A percentile compares a stretch with the other conserved stretches of the same genome.
phyloP scores from a whole-genome alignment of 495 filamentous ascomycete genomes.

The Tuber aestivum region DNA sequence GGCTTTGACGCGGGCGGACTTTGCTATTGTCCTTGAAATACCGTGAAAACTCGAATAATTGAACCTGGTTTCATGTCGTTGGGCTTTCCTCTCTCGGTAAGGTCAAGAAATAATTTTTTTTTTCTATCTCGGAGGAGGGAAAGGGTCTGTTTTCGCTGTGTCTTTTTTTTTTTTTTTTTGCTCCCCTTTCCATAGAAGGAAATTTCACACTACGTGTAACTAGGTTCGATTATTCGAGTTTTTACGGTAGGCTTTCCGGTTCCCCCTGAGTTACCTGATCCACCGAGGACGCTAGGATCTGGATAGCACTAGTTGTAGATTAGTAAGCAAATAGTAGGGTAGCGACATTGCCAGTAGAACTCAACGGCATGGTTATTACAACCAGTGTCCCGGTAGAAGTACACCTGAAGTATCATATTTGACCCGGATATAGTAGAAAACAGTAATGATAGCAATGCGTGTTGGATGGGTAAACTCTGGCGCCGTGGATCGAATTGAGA shows the following conservation, averaged over 20 bases:
- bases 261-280: too few relatives aligned
- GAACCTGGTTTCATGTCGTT: too few relatives aligned
- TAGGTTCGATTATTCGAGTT: too few relatives aligned
- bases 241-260: neutral
- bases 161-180: too few relatives aligned
- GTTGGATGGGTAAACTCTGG: neutral
- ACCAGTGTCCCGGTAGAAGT: neutral
- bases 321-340: neutral
- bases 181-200: too few relatives aligned
- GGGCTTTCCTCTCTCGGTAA: too few relatives aligned
- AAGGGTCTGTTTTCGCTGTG: too few relatives aligned
- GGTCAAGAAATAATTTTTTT: too few relatives aligned
- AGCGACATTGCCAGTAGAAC: neutral
- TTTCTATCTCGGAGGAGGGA: too few relatives aligned
- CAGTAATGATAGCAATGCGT: neutral
- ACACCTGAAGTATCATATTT: neutral
- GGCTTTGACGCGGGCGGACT: too few relatives aligned
- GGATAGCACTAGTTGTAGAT: neutral
- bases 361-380: neutral
- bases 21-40: neutral
- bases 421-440: neutral
- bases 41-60: too few relatives aligned
- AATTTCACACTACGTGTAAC: too few relatives aligned
- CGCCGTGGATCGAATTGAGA: neutral
- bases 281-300: neutral